phyloP scores from a whole-genome alignment of 2,329 filamentous ascomycete genomes.

The Fusarium sp. region DNA sequence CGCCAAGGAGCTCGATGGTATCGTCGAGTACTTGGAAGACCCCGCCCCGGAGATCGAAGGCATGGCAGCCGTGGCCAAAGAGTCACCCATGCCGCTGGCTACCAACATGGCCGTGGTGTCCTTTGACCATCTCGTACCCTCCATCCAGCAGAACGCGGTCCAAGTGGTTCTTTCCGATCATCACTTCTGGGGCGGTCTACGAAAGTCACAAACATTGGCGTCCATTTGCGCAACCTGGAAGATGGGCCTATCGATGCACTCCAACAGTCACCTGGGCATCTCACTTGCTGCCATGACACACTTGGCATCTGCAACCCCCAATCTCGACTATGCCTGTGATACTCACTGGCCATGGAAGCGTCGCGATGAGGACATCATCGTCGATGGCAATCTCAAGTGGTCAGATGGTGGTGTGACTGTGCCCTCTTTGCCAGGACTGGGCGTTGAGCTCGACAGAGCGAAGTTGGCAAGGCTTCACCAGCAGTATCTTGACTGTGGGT shows the following conservation, averaged over 20 bases:
- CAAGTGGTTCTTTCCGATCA: constrained; percentile 57
- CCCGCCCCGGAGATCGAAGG: constrained; percentile 55
- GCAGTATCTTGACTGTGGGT: constrained; percentile 53
- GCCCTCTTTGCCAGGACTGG: constrained; percentile 51
- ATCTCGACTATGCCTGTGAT: constrained; percentile 58
- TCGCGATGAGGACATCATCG: constrained; percentile 55
- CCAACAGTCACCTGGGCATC: constrained; percentile 57
- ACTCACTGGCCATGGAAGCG: constrained; percentile 60
- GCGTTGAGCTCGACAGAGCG: constrained; percentile 53
- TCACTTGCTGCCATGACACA: constrained; percentile 59
- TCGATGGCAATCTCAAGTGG: constrained; percentile 53
- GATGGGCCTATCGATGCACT: constrained; percentile 57
- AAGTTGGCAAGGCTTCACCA: constrained; percentile 51
- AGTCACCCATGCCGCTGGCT: constrained; percentile 55
- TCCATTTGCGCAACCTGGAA: constrained; percentile 55
- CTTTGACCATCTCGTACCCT: constrained; percentile 53
- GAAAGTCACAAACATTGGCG: constrained; percentile 54
- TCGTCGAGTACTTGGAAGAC: constrained; percentile 56
- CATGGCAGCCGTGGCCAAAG: constrained; percentile 56
- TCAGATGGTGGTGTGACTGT: constrained; percentile 51
- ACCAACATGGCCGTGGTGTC: constrained; percentile 59
- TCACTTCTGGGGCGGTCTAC: constrained; percentile 58
- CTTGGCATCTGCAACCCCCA: constrained; percentile 54
- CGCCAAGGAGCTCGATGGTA: constrained; percentile 51
- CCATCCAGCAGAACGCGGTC: constrained; percentile 53